phyloP scores from a whole-genome alignment of 345 rosid species.

The Erodium maritimum region DNA sequence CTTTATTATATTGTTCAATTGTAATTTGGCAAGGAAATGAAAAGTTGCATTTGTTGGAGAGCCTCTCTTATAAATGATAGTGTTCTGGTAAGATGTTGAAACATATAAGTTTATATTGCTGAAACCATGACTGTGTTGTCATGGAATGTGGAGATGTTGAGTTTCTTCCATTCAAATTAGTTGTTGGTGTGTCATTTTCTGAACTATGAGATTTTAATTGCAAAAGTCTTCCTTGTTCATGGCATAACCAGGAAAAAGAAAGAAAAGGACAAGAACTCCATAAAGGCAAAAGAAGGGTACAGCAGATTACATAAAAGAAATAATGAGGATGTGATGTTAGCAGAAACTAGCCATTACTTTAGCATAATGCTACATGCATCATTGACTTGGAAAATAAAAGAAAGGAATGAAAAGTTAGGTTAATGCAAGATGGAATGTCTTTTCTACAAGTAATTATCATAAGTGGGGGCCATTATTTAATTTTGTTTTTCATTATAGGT shows the following conservation, averaged over 20 bases:
- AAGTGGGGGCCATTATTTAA: slow-evolving; percentile 23
- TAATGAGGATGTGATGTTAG: neutral
- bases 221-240: too few species aligned
- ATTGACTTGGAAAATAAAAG: slow-evolving; percentile 4
- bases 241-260: too few species aligned
- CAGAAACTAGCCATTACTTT: slow-evolving; percentile 1
- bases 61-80: too few species aligned
- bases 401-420: too few species aligned
- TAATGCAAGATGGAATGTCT: slow-evolving; percentile 1
- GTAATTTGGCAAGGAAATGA: neutral
- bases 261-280: neutral
- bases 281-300: neutral
- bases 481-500: slow-evolving; percentile 18
- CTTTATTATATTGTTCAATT: too few species aligned
- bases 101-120: too few species aligned
- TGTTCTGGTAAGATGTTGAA: too few species aligned
- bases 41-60: neutral
- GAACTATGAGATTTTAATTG: too few species aligned
- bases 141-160: too few species aligned
- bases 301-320: slow-evolving; percentile 1
- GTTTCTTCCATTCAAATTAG: too few species aligned
- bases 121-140: too few species aligned
- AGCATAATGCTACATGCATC: slow-evolving; percentile 10
- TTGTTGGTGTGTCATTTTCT: too few species aligned
- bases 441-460: slow-evolving; percentile 11